phyloP scores from a whole-genome alignment of 2,329 filamentous ascomycete genomes.

The Penicillium psychrosexuale region DNA sequence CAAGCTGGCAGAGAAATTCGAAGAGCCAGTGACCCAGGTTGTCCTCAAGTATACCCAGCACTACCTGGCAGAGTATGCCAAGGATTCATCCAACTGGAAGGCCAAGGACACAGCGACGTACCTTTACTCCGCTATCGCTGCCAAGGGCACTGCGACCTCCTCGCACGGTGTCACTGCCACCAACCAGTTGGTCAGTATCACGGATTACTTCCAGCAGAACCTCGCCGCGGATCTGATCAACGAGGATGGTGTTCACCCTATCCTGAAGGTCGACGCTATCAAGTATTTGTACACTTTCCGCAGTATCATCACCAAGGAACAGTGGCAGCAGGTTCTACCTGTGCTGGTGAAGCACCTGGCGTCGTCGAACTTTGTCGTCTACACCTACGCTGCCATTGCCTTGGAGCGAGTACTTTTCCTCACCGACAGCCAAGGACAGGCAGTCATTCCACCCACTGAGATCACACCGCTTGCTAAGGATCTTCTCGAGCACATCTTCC shows the following conservation, averaged over 20 bases:
- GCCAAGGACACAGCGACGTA: slow-evolving; percentile 98
- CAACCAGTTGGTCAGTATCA: slow-evolving; percentile 81
- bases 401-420: slow-evolving; percentile 91
- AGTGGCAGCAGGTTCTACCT: slow-evolving; percentile 87
- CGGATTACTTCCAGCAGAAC: slow-evolving; percentile 92
- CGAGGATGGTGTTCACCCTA: slow-evolving; percentile 67
- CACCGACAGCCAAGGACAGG: slow-evolving; percentile 68
- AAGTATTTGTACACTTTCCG: slow-evolving; percentile 98
- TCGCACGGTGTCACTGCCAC: slow-evolving; percentile 87
- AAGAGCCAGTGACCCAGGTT: slow-evolving; percentile 78
- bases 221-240: slow-evolving; percentile 83
- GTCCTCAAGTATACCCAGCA: slow-evolving; percentile 83
- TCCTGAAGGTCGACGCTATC: slow-evolving; percentile 95
- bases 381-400: slow-evolving; percentile 94
- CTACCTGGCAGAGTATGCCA: slow-evolving; percentile 72
- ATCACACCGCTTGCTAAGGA: slow-evolving; percentile 82
- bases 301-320: slow-evolving; percentile 84
- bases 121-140: slow-evolving; percentile 88
- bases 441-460: slow-evolving; percentile 74
- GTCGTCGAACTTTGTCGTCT: slow-evolving; percentile 90
- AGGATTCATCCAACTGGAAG: slow-evolving; percentile 77
- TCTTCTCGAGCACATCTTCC: slow-evolving; percentile 84
- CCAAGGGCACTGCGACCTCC: slow-evolving; percentile 82
- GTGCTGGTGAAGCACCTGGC: slow-evolving; percentile 87
- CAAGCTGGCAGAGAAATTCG: slow-evolving; percentile 84